These are phyloP conservation scores for Umbelopsis sp. DNA, from an alignment of 371 early-diverging fungal species.

Conservation along the genomic window DNA sequence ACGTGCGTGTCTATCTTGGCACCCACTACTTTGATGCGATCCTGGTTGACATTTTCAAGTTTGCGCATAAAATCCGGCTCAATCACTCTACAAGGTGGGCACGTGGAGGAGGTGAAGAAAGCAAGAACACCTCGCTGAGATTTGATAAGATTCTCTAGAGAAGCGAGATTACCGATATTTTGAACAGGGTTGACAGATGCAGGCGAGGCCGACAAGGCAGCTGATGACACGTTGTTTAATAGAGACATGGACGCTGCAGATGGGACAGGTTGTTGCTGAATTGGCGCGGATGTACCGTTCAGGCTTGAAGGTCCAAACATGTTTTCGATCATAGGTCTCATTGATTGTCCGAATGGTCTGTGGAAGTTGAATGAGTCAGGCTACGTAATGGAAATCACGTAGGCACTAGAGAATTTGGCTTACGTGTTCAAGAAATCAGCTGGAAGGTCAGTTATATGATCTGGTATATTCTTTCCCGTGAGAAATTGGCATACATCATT, in stretches of 20 bases:
- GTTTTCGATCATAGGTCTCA: constrained; percentile 78
- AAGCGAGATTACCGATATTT: constrained; percentile 36
- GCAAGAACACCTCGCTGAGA: constrained; percentile 63
- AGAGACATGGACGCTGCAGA: constrained; percentile 25
- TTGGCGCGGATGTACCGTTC: constrained; percentile 23
- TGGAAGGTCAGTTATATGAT: constrained; percentile 74
- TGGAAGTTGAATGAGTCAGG: neutral
- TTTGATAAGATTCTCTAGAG: constrained; percentile 41
- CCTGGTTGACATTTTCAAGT: constrained; percentile 42
- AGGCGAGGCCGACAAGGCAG: constrained; percentile 46
- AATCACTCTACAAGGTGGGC: constrained; percentile 75
- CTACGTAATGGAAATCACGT: constrained; percentile 24
- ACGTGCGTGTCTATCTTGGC: constrained; percentile 66
- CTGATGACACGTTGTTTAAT: constrained; percentile 41
- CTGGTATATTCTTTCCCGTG: constrained; percentile 77
- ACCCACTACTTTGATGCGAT: constrained; percentile 52
- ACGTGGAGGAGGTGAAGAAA: constrained; percentile 76
- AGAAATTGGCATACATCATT: constrained; percentile 82
- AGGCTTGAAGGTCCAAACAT: constrained; percentile 72
- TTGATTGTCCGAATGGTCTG: constrained; percentile 78
- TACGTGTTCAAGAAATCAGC: constrained; percentile 70
- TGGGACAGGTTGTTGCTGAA: constrained; percentile 2
- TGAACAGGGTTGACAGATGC: constrained; percentile 26
- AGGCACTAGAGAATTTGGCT: constrained; percentile 21
- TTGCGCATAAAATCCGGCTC: constrained; percentile 67